phyloP scores from a whole-genome alignment of 1,284 basidiomycete species.

The Coniophora puteana region DNA sequence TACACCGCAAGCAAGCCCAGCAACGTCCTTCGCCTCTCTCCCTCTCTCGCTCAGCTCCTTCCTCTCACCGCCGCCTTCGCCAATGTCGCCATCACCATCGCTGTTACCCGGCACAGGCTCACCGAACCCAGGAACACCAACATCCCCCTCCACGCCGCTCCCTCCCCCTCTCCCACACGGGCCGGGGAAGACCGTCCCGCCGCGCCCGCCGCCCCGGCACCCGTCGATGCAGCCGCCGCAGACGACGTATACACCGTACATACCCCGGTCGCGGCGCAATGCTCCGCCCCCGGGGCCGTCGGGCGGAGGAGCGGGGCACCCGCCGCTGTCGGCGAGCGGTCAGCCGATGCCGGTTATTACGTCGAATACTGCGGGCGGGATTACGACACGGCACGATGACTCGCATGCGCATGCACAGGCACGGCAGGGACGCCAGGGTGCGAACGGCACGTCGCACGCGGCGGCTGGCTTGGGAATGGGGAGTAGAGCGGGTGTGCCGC shows the following conservation, averaged over 20 bases:
- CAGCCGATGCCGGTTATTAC: conserved; percentile 69
- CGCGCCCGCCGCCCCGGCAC: conserved; percentile 57
- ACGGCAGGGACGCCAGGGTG: no score
- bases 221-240: conserved; percentile 43
- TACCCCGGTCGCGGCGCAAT: conserved; percentile 58
- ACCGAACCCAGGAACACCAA: conserved; percentile 24
- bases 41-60: conserved; percentile 13
- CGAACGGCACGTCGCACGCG: conserved; percentile 3
- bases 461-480: background rate
- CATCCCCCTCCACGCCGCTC: conserved; percentile 19
- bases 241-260: conserved; percentile 79
- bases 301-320: conserved; percentile 10
- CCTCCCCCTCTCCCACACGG: conserved; percentile 30
- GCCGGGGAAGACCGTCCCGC: conserved; percentile 35
- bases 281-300: conserved; percentile 27
- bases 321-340: conserved; percentile 50
- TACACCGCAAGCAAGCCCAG: conserved; percentile 9
- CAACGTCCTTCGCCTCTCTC: conserved; percentile 16
- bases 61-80: conserved; percentile 16
- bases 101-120: no score
- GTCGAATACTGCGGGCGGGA: conserved; percentile 71
- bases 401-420: conserved; percentile 7
- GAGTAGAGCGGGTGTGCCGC: conserved; percentile 5
- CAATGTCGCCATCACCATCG: conserved; percentile 8
- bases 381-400: conserved; percentile 63